Evolutionary conservation across 2,329 filamentous ascomycete species (phyloP).

Genomic region (Stagonosporopsis rhizophila): DNA sequence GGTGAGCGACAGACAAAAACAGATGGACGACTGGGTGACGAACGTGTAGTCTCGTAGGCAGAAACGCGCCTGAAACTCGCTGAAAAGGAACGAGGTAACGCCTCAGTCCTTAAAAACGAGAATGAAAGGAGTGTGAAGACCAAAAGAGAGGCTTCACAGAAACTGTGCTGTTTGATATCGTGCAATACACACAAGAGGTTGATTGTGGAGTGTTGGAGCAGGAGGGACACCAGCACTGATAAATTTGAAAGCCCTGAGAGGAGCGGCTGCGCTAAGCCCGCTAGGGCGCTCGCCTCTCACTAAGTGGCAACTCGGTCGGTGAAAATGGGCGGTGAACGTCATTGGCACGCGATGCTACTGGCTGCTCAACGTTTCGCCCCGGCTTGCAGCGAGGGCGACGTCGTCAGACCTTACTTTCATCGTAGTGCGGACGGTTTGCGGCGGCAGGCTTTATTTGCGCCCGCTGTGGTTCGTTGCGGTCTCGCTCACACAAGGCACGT

Average conservation of each 20-base stretch:
- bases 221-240: slow-evolving; percentile 30
- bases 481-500: slow-evolving; percentile 13
- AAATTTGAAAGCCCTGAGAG: slow-evolving; percentile 34
- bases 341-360: slow-evolving; percentile 20
- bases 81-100: slow-evolving; percentile 47
- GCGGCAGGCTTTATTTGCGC: slow-evolving; percentile 1
- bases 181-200: slow-evolving; percentile 42
- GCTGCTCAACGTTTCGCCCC: slow-evolving; percentile 11
- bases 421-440: slow-evolving; percentile 7
- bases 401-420: slow-evolving; percentile 9
- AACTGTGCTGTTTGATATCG: slow-evolving; percentile 37
- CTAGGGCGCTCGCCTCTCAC: slow-evolving; percentile 25
- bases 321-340: slow-evolving; percentile 37
- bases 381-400: slow-evolving; percentile 6
- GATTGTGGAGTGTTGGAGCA: slow-evolving; percentile 38
- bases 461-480: slow-evolving; percentile 1
- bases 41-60: slow-evolving; percentile 46
- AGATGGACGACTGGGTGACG: slow-evolving; percentile 35
- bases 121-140: slow-evolving; percentile 51
- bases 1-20: slow-evolving; percentile 41
- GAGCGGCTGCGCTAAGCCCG: slow-evolving; percentile 23
- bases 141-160: slow-evolving; percentile 52
- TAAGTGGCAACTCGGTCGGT: slow-evolving; percentile 32
- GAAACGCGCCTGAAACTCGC: slow-evolving; percentile 52
- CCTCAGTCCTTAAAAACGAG: slow-evolving; percentile 49